Evolutionary conservation across 176 grass and related monocot species (phyloP), one percentile per base, ranked within the genome.

Genomic region (Oryza punctata): DNA sequence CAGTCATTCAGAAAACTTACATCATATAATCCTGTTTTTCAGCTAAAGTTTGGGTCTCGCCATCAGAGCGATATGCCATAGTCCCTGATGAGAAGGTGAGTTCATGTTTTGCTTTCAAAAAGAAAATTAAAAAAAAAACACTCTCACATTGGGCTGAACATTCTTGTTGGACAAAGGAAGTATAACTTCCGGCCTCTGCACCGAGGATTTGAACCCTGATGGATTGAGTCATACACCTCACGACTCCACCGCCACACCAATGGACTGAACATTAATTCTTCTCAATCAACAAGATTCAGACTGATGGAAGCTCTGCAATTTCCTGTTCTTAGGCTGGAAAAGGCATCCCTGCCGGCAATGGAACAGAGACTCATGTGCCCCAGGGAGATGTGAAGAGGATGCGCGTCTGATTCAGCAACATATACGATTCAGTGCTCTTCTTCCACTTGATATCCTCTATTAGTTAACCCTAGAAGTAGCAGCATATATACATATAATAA

Each of bases 1-100:
- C 65, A 32, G 16, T 7, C 23, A 18, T 1, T 16, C 19, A 23
- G 38, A n/a, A 12, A 75, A n/a, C 5, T 81, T 38, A 78, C 47
- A 3, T 10, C n/a, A 38, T 16, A 33, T 28, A 33, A 65, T 46
- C 24, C 23, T 70, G 19, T 71, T 91, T 50, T 88, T 85, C 85
- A 95, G 93, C 76, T 38, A 88, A 88, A 77, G 65, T 88, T 69
- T 92, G 90, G 90, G 85, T 92, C 50, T 84, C 88, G 1, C 93
- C 93, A 67, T 92, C 85, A 0, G 83, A 87, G 85, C 85, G 93
- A 85, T 95, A 92, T 10, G 93, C 93, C 16, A 88, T 95, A 46
- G 93, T 95, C 69, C 93, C 90, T 63, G 79, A 92, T 50, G 90
- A 95, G 78, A 92, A 83, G 71, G 93, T 95, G 38, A 95, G 88